phyloP scores from a whole-genome alignment of 331 rosid species.

The Pyracantha coccinea region DNA sequence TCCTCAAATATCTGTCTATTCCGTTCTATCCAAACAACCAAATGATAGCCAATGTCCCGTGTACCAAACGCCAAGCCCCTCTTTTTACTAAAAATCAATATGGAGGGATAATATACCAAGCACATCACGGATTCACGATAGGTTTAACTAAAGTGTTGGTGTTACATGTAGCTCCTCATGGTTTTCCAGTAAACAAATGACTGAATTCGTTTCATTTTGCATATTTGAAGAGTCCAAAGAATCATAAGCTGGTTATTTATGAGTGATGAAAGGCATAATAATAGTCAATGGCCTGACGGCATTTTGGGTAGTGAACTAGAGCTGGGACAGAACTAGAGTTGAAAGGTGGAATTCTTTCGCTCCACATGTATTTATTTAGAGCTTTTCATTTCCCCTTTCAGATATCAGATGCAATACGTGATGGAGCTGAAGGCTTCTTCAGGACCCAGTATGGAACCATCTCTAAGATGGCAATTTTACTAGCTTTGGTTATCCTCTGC shows the following conservation, averaged over 20 bases:
- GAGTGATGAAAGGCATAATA: background rate
- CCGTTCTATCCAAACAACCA: background rate
- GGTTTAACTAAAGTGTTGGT: background rate
- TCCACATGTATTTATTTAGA: conserved; percentile 21
- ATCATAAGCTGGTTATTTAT: background rate
- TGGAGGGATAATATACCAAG: background rate
- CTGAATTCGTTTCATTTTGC: background rate
- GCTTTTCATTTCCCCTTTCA: conserved; percentile 34
- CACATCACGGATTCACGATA: background rate
- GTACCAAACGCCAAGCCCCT: background rate
- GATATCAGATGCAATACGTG: conserved; percentile 98
- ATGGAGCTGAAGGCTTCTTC: conserved; percentile 98
- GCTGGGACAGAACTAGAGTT: background rate
- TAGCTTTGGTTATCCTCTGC: conserved; percentile 72
- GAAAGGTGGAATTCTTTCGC: background rate
- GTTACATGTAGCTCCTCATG: background rate
- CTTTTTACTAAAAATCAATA: background rate
- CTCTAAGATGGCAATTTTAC: conserved; percentile 94
- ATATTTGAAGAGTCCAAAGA: background rate
- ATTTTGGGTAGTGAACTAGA: background rate
- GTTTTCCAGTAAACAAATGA: background rate
- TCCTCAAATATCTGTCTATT: background rate
- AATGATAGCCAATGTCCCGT: background rate
- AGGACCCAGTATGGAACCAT: conserved; percentile 91
- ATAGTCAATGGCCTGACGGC: background rate